These are phyloP conservation scores for Bryoglossum gracile DNA, from an alignment of 495 filamentous ascomycete species.

Conservation along the genomic window DNA sequence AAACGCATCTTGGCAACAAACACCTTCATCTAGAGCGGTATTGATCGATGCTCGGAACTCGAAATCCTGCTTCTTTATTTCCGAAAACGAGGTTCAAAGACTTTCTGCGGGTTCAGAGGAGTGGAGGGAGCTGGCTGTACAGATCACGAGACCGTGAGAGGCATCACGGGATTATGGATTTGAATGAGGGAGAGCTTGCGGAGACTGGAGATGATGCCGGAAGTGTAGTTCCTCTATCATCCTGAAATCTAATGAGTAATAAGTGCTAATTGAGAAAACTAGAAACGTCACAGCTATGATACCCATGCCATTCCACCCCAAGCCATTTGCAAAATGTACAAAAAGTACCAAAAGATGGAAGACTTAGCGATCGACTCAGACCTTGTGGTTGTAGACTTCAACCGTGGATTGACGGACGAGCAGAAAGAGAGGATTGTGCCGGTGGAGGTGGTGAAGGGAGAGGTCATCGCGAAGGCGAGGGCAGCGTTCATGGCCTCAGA, in stretches of 20 bases:
- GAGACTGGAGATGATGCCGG: too few relatives aligned
- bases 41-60: too few relatives aligned
- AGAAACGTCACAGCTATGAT: constrained; percentile 36
- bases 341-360: constrained; percentile 48
- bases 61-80: too few relatives aligned
- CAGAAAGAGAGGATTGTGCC: constrained; percentile 18
- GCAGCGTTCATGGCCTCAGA: constrained; percentile 9
- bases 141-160: neutral
- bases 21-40: too few relatives aligned
- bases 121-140: neutral
- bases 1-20: too few relatives aligned
- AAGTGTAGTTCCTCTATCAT: too few relatives aligned
- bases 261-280: too few relatives aligned
- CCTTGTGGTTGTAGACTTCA: constrained; percentile 43
- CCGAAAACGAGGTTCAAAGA: too few relatives aligned
- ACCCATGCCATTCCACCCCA: constrained; percentile 67
- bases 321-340: constrained; percentile 54
- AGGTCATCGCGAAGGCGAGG: constrained; percentile 12
- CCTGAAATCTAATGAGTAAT: too few relatives aligned
- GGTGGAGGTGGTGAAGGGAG: constrained; percentile 14
- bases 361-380: constrained; percentile 39
- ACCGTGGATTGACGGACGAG: constrained; percentile 12
- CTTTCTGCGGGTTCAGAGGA: too few relatives aligned
- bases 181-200: too few relatives aligned
- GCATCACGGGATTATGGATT: neutral